Evolutionary conservation across 495 filamentous ascomycete genomes (phyloP), one percentile per base, ranked within the genome.

Genomic region (Hyaloscypha finlandica): DNA sequence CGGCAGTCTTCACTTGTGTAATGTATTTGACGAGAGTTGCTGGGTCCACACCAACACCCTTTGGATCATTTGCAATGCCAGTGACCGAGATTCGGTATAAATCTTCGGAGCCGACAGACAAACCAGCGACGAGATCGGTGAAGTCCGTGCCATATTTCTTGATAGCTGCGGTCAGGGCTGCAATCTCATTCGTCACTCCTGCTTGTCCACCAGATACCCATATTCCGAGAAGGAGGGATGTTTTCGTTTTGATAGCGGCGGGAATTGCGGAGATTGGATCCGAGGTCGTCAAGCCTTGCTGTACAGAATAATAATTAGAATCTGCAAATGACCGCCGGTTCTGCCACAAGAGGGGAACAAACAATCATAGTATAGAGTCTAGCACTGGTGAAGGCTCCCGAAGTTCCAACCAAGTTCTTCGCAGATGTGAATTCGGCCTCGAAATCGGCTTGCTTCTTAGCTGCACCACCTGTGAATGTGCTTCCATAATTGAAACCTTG

Each of bases 91-190:
- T 84, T 66, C 93, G 89, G 85, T 97, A 97, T 2, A 96, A 82
- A 76, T 95, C 90, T 83, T 96, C 93, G 75, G 86, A 90, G 63
- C 92, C 93, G 65, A 97, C 91, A 14, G 92, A 93, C 79, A 96
- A 93, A 76, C 91, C 93, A 59, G 84, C 87, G 48, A 96, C 85
- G 58, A 90, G 80, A 64, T 82, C 76, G 68, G 81, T 77, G 74
- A 95, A 85, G 30, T 76, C 73, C 3, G 77, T 75, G 25, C 90
- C 90, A 74, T 92, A 90, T 59, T 83, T 77, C 57, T 67, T 55
- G 73, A 89, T 90, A 71, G 88, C 88, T 32, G 77, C 74, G 73
- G 79, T 83, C 55, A 94, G 84, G 14, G 91, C 91, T 9, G 81
- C 70, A 32, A 94, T 76, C 74, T 94, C 89, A 73, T 88, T 89